A percentile compares a stretch with the other conserved stretches of the same genome.
phyloP scores from a whole-genome alignment of 108 stramenopile genomes.

The Stephanodiscus triporus region DNA sequence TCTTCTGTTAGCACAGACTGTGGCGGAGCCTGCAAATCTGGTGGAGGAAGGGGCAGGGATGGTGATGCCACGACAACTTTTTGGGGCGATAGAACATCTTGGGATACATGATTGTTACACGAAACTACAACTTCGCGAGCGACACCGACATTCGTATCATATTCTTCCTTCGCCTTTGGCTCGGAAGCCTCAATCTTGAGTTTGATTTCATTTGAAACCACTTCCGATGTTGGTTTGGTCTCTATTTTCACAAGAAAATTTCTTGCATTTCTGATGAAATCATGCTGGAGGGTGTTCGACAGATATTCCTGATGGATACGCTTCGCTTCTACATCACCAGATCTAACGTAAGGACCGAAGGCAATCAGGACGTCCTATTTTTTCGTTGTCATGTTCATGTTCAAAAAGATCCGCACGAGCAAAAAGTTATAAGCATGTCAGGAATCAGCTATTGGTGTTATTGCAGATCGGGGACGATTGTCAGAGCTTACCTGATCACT shows the following conservation, averaged over 20 bases:
- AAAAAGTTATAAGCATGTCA: background rate
- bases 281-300: conserved; percentile 45
- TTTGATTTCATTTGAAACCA: background rate
- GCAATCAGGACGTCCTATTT: conserved; percentile 68
- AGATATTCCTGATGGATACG: conserved; percentile 73
- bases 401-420: background rate
- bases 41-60: background rate
- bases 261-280: conserved; percentile 65
- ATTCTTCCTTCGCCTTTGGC: background rate
- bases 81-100: conserved; percentile 6
- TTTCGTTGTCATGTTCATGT: background rate
- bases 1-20: background rate
- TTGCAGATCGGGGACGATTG: background rate
- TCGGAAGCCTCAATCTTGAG: background rate
- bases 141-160: too few relatives aligned
- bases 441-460: background rate
- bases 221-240: conserved; percentile 4
- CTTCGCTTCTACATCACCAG: conserved; percentile 59
- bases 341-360: conserved; percentile 71
- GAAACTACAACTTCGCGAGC: too few relatives aligned
- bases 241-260: conserved; percentile 49
- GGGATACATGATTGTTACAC: background rate
- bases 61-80: conserved; percentile 3
- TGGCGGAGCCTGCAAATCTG: conserved; percentile 2
- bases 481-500: conserved; percentile 23